These are phyloP conservation scores for Hymenoscyphus fraxineus DNA, from an alignment of 2,329 filamentous ascomycete species.

Conservation along the genomic window DNA sequence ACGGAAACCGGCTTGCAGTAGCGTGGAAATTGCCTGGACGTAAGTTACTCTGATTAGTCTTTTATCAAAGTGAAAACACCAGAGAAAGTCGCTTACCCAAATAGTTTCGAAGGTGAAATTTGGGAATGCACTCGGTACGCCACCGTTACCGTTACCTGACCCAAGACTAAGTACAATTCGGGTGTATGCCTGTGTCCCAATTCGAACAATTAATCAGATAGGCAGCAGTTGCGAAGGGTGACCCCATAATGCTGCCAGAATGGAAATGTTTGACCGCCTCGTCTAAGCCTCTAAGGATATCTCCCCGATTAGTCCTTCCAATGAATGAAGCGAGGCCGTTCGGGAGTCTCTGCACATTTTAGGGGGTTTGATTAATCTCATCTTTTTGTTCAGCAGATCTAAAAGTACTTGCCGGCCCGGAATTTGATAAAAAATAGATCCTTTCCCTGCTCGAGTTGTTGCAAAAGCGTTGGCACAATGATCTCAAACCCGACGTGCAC, in stretches of 20 bases:
- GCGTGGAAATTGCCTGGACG: neutral
- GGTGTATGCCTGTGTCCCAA: slow-evolving; percentile 6
- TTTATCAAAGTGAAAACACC: neutral
- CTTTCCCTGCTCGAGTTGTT: neutral
- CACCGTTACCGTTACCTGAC: neutral
- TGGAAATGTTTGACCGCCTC: neutral
- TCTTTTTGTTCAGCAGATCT: neutral
- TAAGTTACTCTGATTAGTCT: neutral
- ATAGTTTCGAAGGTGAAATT: slow-evolving; percentile 6
- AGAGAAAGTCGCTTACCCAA: slow-evolving; percentile 6
- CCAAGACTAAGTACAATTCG: neutral
- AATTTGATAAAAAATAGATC: neutral
- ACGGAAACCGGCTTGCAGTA: neutral
- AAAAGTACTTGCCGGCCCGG: neutral
- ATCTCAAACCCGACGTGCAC: slow-evolving; percentile 6
- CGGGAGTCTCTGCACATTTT: too few species aligned
- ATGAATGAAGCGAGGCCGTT: neutral
- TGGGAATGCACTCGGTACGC: slow-evolving; percentile 2
- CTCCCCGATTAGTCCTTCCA: slow-evolving; percentile 3
- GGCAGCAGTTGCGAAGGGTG: slow-evolving; percentile 1
- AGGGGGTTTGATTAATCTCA: neutral
- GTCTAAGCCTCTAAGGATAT: neutral
- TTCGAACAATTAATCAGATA: neutral
- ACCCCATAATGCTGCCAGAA: neutral
- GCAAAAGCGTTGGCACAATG: neutral